A percentile compares a stretch with the other conserved stretches of the same genome.
phyloP scores from a whole-genome alignment of 495 filamentous ascomycete species.

The Neurospora sp. region DNA sequence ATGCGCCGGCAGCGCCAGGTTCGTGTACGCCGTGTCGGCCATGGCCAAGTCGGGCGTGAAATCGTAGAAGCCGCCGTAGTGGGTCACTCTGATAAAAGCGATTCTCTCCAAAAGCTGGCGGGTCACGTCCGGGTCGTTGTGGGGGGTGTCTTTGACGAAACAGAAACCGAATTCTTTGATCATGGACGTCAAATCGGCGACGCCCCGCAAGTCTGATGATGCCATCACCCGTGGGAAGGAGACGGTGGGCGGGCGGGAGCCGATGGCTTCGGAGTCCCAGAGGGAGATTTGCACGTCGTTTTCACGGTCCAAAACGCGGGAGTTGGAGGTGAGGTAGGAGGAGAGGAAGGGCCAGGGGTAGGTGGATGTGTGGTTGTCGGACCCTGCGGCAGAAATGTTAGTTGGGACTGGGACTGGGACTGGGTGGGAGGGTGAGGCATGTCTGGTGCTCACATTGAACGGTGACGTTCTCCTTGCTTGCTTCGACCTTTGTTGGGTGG shows the following conservation, averaged over 20 bases:
- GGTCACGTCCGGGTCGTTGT: slow-evolving; percentile 54
- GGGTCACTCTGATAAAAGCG: slow-evolving; percentile 71
- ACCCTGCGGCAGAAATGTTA: slow-evolving; percentile 12
- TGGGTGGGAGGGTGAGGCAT: not conserved
- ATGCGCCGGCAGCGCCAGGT: slow-evolving; percentile 62
- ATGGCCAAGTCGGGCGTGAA: slow-evolving; percentile 80
- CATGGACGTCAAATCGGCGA: slow-evolving; percentile 30
- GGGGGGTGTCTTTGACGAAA: slow-evolving; percentile 58
- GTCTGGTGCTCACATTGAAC: slow-evolving; percentile 31
- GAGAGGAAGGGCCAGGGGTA: slow-evolving; percentile 45
- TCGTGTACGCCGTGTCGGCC: slow-evolving; percentile 92
- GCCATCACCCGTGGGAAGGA: slow-evolving; percentile 51
- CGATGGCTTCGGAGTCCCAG: slow-evolving; percentile 21
- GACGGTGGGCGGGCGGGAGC: slow-evolving; percentile 39
- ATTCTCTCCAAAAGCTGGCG: slow-evolving; percentile 65
- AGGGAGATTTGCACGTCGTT: not conserved
- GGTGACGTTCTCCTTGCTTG: slow-evolving; percentile 23
- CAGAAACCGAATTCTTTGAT: slow-evolving; percentile 51
- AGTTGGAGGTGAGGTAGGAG: slow-evolving; percentile 28
- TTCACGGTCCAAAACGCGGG: not conserved
- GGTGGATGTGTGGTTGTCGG: slow-evolving; percentile 45
- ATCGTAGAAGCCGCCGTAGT: slow-evolving; percentile 94
- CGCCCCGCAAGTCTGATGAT: not conserved
- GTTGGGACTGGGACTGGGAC: not conserved
- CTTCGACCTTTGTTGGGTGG: slow-evolving; percentile 20